Conservation (phyloP, 2,329 filamentous ascomycete genomes). For the Neurospora sp. region DNA sequence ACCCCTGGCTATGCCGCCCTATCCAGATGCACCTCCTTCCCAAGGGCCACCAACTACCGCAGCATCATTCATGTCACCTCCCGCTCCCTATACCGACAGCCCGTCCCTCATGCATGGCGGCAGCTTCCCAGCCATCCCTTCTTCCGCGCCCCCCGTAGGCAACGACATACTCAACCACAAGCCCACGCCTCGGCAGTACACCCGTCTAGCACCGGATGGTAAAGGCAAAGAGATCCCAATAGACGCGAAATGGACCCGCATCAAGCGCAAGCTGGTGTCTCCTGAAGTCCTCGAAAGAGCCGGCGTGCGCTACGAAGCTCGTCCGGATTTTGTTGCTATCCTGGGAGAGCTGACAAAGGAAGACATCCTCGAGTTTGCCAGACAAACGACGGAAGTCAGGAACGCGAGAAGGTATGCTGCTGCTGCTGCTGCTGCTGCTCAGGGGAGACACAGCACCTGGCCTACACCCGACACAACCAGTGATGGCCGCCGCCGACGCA, state of each 20-base stretch:
- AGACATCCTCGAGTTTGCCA: conserved; percentile 42
- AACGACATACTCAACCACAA: conserved; percentile 13
- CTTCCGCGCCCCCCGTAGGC: conserved; percentile 19
- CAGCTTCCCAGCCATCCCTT: conserved; percentile 12
- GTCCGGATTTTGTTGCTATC: conserved; percentile 50
- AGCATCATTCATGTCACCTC: conserved; percentile 16
- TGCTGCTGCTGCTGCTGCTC: not conserved
- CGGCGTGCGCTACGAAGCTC: conserved; percentile 49
- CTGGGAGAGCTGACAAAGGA: conserved; percentile 44
- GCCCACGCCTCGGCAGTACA: conserved; percentile 14
- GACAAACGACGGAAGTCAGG: conserved; percentile 37
- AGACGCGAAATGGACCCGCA: conserved; percentile 51
- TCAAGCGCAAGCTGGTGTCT: conserved; percentile 45
- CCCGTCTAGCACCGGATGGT: conserved; percentile 44
- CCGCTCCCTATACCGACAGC: conserved; percentile 26
- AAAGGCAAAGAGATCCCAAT: conserved; percentile 46
- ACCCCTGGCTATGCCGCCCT: conserved; percentile 17
- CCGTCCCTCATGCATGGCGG: conserved; percentile 17
- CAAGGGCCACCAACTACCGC: conserved; percentile 9
- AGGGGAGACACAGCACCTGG: conserved; percentile 6
- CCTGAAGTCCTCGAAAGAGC: conserved; percentile 46
- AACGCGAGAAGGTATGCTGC: conserved; percentile 25
- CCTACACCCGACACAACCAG: conserved; percentile 9
- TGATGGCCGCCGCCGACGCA: conserved; percentile 14
- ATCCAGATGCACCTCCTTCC: conserved; percentile 11